Evolutionary conservation across 2,329 filamentous ascomycete genomes (phyloP), one percentile per base, ranked within the genome.

Genomic region (Fusarium redolens): DNA sequence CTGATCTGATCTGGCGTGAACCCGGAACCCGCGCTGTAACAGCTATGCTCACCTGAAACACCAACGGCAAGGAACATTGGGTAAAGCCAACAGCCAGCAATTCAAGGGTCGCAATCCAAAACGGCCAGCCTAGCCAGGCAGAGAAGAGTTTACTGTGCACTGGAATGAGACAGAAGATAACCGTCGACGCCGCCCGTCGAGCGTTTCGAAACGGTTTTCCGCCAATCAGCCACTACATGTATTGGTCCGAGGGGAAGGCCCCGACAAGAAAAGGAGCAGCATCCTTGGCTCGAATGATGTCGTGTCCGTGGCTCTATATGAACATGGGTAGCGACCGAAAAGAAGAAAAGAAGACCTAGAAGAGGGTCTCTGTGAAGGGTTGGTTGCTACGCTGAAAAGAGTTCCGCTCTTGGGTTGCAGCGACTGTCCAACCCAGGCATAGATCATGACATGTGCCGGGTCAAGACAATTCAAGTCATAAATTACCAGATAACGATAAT

Each of bases 171-270:
- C 18, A 51, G 33, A 44, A 61, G 51, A 66, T 61, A 45, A 44
- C 44, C 68, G 63, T 71, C 44, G 30, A 64, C 65, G 63, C 66
- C 63, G 48, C 71, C 64, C 64, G 66, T 72, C 61, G 47, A 73
- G 74, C 70, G 74, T 76, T 76, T 76, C 74, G 74, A 76, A 76
- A 76, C 74, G 65, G 70, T 56, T 75, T 76, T 73, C 74, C 74
- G 74, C 74, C 74, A 76, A 76, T 76, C 66, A 71, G 68, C 62
- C 56, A 52, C 48, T 51, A 41, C 41, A 25, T 33, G 31, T 54
- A 30, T 54, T 44, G 35, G 35, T 38, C 68, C 55, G 69, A 70
- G 41, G 38, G 43, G 48, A 63, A 41, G 28, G 37, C 64, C 35
- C 43, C 43, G 44, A 65, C 50, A 7, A 25, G 12, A 57, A 59